phyloP scores from a whole-genome alignment of 2,329 filamentous ascomycete species.

The Monilinia polystroma region DNA sequence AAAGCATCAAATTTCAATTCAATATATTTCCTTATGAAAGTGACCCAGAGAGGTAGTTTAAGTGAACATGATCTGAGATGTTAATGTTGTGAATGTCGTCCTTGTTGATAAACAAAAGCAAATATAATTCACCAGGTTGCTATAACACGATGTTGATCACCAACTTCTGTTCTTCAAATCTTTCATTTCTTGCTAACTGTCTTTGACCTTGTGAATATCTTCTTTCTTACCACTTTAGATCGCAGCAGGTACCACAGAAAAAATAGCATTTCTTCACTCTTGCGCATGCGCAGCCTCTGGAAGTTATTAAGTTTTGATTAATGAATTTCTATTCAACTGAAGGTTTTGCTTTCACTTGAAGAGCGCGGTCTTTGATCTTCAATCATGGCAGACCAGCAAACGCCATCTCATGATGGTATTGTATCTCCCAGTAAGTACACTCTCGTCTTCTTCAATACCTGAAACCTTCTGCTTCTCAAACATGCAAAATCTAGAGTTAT shows the following conservation, averaged over 20 bases:
- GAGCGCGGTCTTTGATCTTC: background rate
- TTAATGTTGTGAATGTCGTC: background rate
- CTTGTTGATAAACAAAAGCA: constrained; percentile 11
- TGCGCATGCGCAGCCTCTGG: background rate
- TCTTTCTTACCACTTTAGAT: background rate
- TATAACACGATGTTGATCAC: background rate
- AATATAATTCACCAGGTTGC: background rate
- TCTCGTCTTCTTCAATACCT: background rate
- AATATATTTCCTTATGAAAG: background rate
- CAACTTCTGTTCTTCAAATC: background rate
- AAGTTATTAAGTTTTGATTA: background rate
- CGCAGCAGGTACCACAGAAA: background rate
- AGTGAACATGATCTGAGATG: background rate
- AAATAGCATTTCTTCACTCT: background rate
- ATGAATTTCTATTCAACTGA: background rate
- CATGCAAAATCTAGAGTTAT: background rate
- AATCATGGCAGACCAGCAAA: background rate
- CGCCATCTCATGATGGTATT: background rate
- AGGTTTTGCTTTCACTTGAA: background rate
- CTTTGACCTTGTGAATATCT: background rate
- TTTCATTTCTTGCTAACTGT: background rate
- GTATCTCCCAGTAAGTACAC: background rate
- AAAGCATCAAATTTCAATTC: background rate
- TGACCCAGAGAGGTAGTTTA: background rate
- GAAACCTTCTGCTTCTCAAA: background rate